Evolutionary conservation across 179 eudicot species (phyloP), one percentile per base, ranked within the genome.

Genomic region (Patellifolia procumbens): DNA sequence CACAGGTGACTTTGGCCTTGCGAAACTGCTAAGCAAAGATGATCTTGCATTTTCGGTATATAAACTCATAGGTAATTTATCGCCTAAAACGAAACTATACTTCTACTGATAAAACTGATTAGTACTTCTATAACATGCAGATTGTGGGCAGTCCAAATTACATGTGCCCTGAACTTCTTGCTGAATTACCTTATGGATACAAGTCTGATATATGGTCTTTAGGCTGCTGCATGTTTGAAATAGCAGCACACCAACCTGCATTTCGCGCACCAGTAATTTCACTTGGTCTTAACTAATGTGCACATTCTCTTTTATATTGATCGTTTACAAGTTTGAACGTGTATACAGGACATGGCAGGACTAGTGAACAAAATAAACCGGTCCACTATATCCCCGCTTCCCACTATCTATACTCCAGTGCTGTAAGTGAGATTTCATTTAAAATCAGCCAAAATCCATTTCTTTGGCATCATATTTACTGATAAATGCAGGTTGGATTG

Each of bases 161-260:
- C 84, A 92, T 89, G 98, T 92, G 98, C 76, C 98, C 98, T 45
- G 98, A 94, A 87, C 93, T 92, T 75, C 94, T 94, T 64, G 88
- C 92, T 7, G 89, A 91, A 82, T 87, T 91, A 64, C 96, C 98
- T 4, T 94, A 91, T 72, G 98, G 98, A 62, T 94, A 94, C 84
- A 94, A 94, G 84, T 94, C 98, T 65, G 98, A 94, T 82, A 94
- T 92, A 74, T 94, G 98, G 98, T 94, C 97, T 24, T 84, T 94
- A 73, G 97, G 97, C 66, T 93, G 98, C 74, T 88, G 97, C 68
- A 90, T 91, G 91, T 91, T 93, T 82, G 98, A 93, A 87, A 91
- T 93, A 64, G 94, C 94, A 46, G 91, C 98, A 55, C 94, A 93
- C 77, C 97, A 91, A 79, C 90, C 89, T 52, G 87, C 98, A 78